Base-by-base conservation (phyloP, 192 early-diverging fungal species). In the Linnemannia schmuckeri region DNA sequence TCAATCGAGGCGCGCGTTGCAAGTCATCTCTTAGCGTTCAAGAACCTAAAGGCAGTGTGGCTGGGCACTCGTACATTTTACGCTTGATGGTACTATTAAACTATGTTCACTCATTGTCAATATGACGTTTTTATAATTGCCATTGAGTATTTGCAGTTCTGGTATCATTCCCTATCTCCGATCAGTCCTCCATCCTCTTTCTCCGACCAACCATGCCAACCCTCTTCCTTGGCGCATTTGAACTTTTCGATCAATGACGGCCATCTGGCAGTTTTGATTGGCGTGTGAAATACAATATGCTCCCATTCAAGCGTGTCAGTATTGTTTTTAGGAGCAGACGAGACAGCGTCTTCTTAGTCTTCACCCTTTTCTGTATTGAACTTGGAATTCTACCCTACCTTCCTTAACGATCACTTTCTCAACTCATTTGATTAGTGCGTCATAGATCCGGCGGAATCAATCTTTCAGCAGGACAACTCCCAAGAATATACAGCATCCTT, bases 11-110 rank as follows among this genome's bases (percentile, higher is more conserved):
- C 44, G 35, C 77, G 77, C 40, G 68, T 78, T 42, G 69, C 77
- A 78, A 49, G 69, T 41, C 47, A 54, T 40, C 77, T 78, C 69
- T 41, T 70, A 46, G 37, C 27, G 49, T 78, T 78, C 40, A 20
- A 70, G 6, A 33, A 78, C n/a, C 55, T 78, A 69, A 0, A 70
- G 18, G 17, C 22, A 71, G 77, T 78, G 33, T 78, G 77, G 77
- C 77, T 78, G 69, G 69, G 68, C 24, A 78, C 77, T 38, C 77
- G 77, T 30, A 78, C 77, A 22, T 46, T 33, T 37, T 76, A 72
- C 1, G 71, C 41, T 40, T 70, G 55, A 57, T 57, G 24, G 24
- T 18, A 6, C 1, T 27, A 57, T 1, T 5, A 55, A 24, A 24
- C 41, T 9, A 42, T 42, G 37, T 37, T 37, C 37, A 37, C 37